These are phyloP conservation scores for Leccinellum luteum DNA, from an alignment of 768 basidiomycete genomes.

Conservation along the genomic window DNA sequence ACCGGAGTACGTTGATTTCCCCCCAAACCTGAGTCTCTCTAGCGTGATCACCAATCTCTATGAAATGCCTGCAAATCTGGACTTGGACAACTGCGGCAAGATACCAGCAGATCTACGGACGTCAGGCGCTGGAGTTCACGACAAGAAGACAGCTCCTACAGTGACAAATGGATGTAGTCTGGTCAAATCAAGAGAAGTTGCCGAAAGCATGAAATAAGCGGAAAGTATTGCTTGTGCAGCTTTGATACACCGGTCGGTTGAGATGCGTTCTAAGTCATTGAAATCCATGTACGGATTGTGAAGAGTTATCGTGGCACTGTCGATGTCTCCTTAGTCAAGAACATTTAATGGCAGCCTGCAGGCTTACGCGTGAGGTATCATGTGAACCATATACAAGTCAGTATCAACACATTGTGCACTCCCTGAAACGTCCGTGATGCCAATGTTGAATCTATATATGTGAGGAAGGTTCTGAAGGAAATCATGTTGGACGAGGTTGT, in stretches of 20 bases:
- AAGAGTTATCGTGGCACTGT: constrained; percentile 81
- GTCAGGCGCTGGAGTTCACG: constrained; percentile 12
- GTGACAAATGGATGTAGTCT: constrained; percentile 80
- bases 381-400: constrained; percentile 83
- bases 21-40: constrained; percentile 81
- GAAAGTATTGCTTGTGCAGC: constrained; percentile 72
- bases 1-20: constrained; percentile 83
- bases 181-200: constrained; percentile 78
- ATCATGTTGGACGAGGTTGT: constrained; percentile 60
- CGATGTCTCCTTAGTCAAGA: constrained; percentile 12
- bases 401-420: constrained; percentile 64
- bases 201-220: constrained; percentile 75
- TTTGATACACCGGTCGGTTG: constrained; percentile 68
- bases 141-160: constrained; percentile 42
- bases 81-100: constrained; percentile 85
- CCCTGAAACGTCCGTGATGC: constrained; percentile 57
- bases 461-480: constrained; percentile 74
- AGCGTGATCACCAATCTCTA: constrained; percentile 73
- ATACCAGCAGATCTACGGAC: constrained; percentile 80
- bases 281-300: constrained; percentile 85
- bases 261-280: constrained; percentile 57
- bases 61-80: constrained; percentile 82
- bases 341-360: constrained; percentile 1
- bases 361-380: constrained; percentile 79
- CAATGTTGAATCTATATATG: constrained; percentile 59